Evolutionary conservation across 225 moss, liverwort and hornwort genomes (phyloP).

Genomic region (Pseudoscleropodium purum): DNA sequence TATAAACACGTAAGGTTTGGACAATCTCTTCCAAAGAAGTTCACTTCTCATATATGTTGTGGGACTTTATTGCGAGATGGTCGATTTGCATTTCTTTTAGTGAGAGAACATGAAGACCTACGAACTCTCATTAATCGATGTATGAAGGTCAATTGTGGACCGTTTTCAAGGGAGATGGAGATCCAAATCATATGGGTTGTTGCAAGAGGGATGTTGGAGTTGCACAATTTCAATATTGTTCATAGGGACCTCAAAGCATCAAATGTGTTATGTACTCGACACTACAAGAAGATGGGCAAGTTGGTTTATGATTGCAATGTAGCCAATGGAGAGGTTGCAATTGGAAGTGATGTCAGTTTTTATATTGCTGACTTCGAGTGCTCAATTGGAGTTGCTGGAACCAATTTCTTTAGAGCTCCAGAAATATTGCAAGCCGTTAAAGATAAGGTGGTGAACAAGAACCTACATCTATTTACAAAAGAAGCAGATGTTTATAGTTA

Average conservation of each 20-base stretch:
- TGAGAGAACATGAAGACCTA: background rate
- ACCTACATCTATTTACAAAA: background rate
- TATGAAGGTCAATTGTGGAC: background rate
- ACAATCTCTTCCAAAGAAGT: accelerated
- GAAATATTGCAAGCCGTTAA: background rate
- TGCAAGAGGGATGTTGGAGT: background rate
- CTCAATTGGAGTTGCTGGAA: background rate
- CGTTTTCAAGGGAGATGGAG: accelerated
- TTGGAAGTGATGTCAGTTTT: accelerated
- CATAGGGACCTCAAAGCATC: background rate
- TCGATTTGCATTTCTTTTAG: background rate
- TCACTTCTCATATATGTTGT: accelerated
- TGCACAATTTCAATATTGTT: background rate
- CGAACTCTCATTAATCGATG: background rate
- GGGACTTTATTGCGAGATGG: background rate
- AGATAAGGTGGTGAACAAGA: background rate
- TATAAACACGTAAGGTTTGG: accelerated
- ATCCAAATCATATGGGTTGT: accelerated
- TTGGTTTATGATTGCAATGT: background rate
- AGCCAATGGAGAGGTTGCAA: accelerated
- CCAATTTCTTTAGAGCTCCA: background rate
- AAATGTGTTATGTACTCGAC: background rate
- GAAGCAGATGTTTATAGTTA: background rate
- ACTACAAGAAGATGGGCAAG: accelerated
- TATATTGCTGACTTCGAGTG: background rate